phyloP scores from a whole-genome alignment of 140 eudicot genomes.

The Senecio squalidus region DNA sequence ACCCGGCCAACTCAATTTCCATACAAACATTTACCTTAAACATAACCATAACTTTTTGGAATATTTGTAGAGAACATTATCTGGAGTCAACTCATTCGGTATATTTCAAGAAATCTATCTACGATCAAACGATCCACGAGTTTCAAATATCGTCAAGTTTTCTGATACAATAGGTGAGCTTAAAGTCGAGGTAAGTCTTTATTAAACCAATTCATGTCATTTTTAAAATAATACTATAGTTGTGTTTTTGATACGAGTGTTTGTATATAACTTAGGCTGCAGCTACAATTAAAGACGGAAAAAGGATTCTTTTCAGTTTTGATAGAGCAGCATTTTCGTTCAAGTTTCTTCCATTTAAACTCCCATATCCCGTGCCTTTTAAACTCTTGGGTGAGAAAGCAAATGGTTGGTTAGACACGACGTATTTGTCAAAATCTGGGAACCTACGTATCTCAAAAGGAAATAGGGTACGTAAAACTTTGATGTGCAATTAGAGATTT shows the following conservation, averaged over 20 bases:
- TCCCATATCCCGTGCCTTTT: conserved; percentile 97
- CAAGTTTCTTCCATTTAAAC: conserved; percentile 87
- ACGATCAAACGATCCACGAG: conserved; percentile 78
- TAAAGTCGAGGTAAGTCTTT: conserved; percentile 85
- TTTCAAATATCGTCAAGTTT: conserved; percentile 87
- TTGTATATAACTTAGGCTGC: conserved; percentile 51
- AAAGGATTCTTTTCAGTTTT: conserved; percentile 73
- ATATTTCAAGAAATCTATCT: conserved; percentile 93
- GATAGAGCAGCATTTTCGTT: conserved; percentile 93
- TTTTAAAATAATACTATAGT: neutral
- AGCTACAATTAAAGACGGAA: conserved; percentile 77
- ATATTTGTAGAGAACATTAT: conserved; percentile 79
- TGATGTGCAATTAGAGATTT: conserved; percentile 1
- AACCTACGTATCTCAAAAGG: conserved; percentile 93
- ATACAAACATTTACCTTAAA: conserved; percentile 1
- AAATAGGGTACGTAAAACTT: conserved; percentile 91
- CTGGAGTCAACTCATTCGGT: conserved; percentile 86
- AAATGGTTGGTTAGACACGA: conserved; percentile 96
- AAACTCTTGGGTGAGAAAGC: conserved; percentile 94
- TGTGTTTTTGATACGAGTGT: conserved; percentile 7
- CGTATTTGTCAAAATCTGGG: conserved; percentile 85
- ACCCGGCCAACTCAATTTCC: neutral
- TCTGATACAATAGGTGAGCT: conserved; percentile 92
- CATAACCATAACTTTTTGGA: conserved; percentile 9
- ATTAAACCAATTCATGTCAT: neutral